Evolutionary conservation across 805 yeast genomes (phyloP).

Genomic region (Scheffersomyces amazonensis): DNA sequence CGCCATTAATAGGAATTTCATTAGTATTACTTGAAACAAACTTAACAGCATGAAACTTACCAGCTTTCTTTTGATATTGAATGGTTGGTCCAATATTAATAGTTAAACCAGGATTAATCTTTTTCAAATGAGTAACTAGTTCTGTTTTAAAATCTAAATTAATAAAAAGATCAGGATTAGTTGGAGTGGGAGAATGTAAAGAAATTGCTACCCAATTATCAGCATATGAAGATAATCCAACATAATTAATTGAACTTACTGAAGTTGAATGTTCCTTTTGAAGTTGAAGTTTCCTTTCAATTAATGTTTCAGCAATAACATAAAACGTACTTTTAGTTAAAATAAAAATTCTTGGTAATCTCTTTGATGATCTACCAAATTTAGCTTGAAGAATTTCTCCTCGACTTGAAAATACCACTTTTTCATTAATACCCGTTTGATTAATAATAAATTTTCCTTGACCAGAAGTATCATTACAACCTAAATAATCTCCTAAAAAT

Average conservation of each 20-base stretch:
- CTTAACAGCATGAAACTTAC: conserved; percentile 74
- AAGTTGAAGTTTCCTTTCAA: conserved; percentile 55
- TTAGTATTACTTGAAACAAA: conserved; percentile 51
- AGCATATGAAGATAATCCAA: conserved; percentile 70
- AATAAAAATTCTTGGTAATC: conserved; percentile 70
- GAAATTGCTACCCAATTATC: conserved; percentile 91
- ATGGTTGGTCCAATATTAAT: conserved; percentile 70
- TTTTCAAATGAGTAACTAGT: conserved; percentile 69
- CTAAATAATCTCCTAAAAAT: conserved; percentile 91
- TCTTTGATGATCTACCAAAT: conserved; percentile 87
- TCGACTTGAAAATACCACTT: conserved; percentile 70
- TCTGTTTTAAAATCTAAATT: conserved; percentile 89
- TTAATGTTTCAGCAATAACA: conserved; percentile 69
- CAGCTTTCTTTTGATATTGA: conserved; percentile 88
- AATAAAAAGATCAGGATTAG: conserved; percentile 74
- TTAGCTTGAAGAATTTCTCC: conserved; percentile 83
- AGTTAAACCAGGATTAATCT: conserved; percentile 52
- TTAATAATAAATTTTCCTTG: conserved; percentile 71
- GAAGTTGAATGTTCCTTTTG: conserved; percentile 64
- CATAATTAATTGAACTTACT: conserved; percentile 53
- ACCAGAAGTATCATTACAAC: conserved; percentile 69
- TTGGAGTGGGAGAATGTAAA: conserved; percentile 43
- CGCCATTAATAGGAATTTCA: conserved; percentile 64
- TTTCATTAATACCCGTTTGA: conserved; percentile 67
- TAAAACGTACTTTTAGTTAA: conserved; percentile 62